A percentile compares a stretch with the other conserved stretches of the same genome.
Evolutionary conservation across 768 basidiomycete species (phyloP).

Genomic region (Tylopilus sp.): DNA sequence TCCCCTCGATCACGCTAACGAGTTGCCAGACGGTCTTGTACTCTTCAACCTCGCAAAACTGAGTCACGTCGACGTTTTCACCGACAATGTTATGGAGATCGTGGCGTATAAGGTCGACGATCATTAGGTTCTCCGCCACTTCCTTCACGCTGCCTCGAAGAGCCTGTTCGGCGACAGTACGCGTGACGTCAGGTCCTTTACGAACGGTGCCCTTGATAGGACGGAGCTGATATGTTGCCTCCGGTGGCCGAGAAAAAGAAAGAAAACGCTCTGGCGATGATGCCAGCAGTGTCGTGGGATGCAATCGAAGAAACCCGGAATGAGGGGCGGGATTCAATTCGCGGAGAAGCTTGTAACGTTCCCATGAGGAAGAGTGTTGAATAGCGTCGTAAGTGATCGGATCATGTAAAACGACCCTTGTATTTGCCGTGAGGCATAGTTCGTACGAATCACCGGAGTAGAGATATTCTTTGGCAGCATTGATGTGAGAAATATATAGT

Average conservation of each 20-base stretch:
- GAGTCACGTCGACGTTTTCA: constrained; percentile 74
- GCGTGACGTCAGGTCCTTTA: constrained; percentile 61
- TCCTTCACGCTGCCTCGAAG: constrained; percentile 76
- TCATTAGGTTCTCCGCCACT: constrained; percentile 97
- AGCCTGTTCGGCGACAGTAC: constrained; percentile 60
- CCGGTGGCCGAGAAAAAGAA: constrained; percentile 66
- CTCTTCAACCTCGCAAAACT: constrained; percentile 86
- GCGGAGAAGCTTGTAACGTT: constrained; percentile 69
- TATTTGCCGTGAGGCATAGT: constrained; percentile 81
- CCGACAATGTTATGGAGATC: constrained; percentile 85
- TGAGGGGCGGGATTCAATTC: constrained; percentile 84
- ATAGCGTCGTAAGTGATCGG: constrained; percentile 15
- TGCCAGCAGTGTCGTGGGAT: constrained; percentile 73
- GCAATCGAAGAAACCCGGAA: constrained; percentile 74
- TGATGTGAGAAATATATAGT: constrained; percentile 66
- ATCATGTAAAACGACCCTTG: constrained; percentile 50
- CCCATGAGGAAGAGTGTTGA: constrained; percentile 51
- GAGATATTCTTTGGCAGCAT: constrained; percentile 67
- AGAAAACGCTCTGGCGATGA: constrained; percentile 94
- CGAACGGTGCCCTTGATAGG: constrained; percentile 93
- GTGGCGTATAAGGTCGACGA: constrained; percentile 93
- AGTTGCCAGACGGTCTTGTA: constrained; percentile 95
- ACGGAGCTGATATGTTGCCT: constrained; percentile 71
- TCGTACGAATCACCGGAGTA: constrained; percentile 90
- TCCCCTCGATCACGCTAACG: constrained; percentile 89